Base-by-base conservation (phyloP, 1,139 yeast species). In the Diutina rugosa region DNA sequence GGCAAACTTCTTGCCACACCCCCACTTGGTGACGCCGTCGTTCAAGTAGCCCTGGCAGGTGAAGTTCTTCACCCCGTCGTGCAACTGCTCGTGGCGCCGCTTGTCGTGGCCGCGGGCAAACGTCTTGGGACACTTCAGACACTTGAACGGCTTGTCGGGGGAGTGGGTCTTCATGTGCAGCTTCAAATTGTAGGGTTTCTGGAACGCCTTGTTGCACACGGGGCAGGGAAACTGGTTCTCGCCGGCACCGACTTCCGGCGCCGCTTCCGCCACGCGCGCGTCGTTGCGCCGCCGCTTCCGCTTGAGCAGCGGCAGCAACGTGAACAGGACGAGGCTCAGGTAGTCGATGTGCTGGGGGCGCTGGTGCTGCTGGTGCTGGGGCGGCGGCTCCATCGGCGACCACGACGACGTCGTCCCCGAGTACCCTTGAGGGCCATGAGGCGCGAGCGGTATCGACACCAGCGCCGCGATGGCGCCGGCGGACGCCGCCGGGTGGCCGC, bases 61-160 rank as follows among this genome's bases (percentile, higher is more conserved):
- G 66, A 79, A 80, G 62, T 77, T 80, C 69, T 78, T 79, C 55
- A 73, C 76, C 3, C 84, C 84, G 32, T 74, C 77, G 61, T 81
- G 85, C 7, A 81, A 65, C 47, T 73, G 66, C 61, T 81, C 85
- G 64, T 81, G 85, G 58, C 85, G 71, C 62, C 78, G 79, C 59
- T 78, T 72, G 64, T 81, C 85, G 63, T 81, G 85, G 49, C 78
- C 73, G 49, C 85, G 68, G 16, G 85, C 84, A 69, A 81, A 81
- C 16, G 75, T 69, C 63, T 79, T 77, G 14, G 72, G 66, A 63
- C 85, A 81, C 57, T 69, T 67, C 30, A 72, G 65, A 62, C 85
- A 81, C 56, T 73, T 70, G 65, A 67, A 80, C 1, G 85, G 85
- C 59, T 77, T 78, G 38, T 78, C 84, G n/a, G 72, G 68, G 6